Evolutionary conservation across 805 yeast genomes (phyloP).

Genomic region (Saturnispora bothae): DNA sequence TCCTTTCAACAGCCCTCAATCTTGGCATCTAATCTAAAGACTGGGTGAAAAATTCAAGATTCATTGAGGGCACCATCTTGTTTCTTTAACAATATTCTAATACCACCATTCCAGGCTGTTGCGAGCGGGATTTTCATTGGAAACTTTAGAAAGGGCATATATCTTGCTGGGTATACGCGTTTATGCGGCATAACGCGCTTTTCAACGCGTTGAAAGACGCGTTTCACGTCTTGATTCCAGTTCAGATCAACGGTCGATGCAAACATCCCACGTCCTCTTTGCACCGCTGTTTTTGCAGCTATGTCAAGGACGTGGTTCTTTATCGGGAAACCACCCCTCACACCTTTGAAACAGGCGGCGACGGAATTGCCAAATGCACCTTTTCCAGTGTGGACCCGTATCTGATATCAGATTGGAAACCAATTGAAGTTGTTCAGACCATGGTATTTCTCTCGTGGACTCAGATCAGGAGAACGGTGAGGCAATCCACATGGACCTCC

Average conservation of each 20-base stretch:
- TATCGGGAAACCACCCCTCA: conserved; percentile 9
- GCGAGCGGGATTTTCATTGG: too few relatives aligned
- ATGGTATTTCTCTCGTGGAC: conserved; percentile 9
- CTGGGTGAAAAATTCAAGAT: too few relatives aligned
- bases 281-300: background rate
- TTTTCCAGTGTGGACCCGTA: too few relatives aligned
- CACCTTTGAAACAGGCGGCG: too few relatives aligned
- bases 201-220: background rate
- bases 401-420: too few relatives aligned
- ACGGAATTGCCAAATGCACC: too few relatives aligned
- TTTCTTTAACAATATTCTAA: background rate
- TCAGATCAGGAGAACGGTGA: conserved; percentile 9
- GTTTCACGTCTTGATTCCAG: background rate
- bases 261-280: conserved; percentile 7
- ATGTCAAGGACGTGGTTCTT: conserved; percentile 1
- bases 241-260: conserved; percentile 1
- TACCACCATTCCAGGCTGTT: too few relatives aligned
- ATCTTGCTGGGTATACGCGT: too few relatives aligned
- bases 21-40: conserved; percentile 22
- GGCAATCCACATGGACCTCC: conserved; percentile 3
- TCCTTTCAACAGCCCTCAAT: conserved; percentile 19
- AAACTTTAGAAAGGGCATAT: too few relatives aligned
- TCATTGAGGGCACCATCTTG: too few relatives aligned
- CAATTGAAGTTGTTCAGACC: too few relatives aligned
- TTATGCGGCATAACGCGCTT: background rate